These are phyloP conservation scores for Mucor mucedo DNA, from an alignment of 371 early-diverging fungal genomes.

Conservation along the genomic window DNA sequence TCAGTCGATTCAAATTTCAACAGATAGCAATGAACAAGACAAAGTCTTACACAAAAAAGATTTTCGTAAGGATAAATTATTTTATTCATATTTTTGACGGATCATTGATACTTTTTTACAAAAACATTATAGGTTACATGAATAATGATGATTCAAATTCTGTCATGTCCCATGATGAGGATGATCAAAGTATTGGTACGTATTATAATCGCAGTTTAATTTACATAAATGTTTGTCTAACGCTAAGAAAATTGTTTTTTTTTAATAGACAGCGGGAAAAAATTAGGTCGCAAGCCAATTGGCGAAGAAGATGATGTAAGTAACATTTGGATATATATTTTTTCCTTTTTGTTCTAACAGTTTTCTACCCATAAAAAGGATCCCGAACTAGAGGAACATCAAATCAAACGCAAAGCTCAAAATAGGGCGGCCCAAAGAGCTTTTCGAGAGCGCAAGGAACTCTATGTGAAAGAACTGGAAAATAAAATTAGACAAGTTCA, in stretches of 20 bases:
- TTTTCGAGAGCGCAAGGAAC: slow-evolving; percentile 68
- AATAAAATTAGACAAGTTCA: slow-evolving; percentile 62
- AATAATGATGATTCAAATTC: background rate
- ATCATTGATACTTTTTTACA: too few relatives aligned
- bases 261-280: slow-evolving; percentile 23
- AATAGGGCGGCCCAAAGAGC: slow-evolving; percentile 75
- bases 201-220: background rate
- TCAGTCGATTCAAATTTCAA: background rate
- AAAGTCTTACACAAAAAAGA: background rate
- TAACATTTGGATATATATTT: background rate
- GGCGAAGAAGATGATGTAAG: slow-evolving; percentile 11
- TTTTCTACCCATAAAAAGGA: background rate
- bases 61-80: background rate
- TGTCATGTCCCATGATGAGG: background rate
- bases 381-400: slow-evolving; percentile 19
- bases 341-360: background rate
- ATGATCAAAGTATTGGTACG: slow-evolving; percentile 7
- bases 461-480: slow-evolving; percentile 65
- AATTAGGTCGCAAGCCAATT: slow-evolving; percentile 32
- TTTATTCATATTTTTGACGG: background rate
- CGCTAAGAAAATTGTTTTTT: background rate
- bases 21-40: background rate
- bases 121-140: background rate
- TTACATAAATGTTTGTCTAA: slow-evolving; percentile 1
- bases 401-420: slow-evolving; percentile 65